Conservation (phyloP, 2,329 filamentous ascomycete species). For the Penicillium sp. region DNA sequence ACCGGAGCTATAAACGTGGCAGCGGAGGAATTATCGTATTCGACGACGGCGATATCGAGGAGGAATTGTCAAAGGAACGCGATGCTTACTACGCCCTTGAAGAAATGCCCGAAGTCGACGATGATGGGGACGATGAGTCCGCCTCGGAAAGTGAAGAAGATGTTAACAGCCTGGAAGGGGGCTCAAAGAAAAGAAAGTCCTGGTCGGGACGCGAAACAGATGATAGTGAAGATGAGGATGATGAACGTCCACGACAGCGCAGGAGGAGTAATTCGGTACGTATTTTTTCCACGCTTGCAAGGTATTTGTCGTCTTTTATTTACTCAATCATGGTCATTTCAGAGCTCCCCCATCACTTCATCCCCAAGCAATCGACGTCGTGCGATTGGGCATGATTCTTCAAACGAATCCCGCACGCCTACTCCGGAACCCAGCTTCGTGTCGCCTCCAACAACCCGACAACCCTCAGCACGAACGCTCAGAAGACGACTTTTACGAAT, state of each 20-base stretch:
- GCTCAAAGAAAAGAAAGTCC: constrained; percentile 69
- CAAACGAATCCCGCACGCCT: constrained; percentile 44
- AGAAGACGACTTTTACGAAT: constrained; percentile 70
- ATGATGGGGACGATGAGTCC: constrained; percentile 61
- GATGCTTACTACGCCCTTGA: constrained; percentile 81
- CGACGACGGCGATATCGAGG: constrained; percentile 92
- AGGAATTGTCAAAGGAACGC: constrained; percentile 68
- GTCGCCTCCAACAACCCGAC: constrained; percentile 45
- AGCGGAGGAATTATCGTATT: constrained; percentile 89
- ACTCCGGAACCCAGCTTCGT: constrained; percentile 40
- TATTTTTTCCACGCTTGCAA: neutral
- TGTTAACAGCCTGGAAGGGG: constrained; percentile 32
- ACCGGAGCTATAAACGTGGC: constrained; percentile 68
- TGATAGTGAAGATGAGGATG: constrained; percentile 64
- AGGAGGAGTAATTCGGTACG: constrained; percentile 81
- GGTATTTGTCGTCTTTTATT: neutral
- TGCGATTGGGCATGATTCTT: constrained; percentile 37
- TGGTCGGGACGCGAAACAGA: constrained; percentile 69
- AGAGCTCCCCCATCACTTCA: constrained; percentile 39
- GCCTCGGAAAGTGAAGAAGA: constrained; percentile 54
- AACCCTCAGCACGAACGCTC: constrained; percentile 67
- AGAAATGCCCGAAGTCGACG: constrained; percentile 86
- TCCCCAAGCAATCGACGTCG: constrained; percentile 40
- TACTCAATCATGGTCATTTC: constrained; percentile 14
- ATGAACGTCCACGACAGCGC: constrained; percentile 72